Evolutionary conservation across 768 basidiomycete genomes (phyloP), one percentile per base, ranked within the genome.

Genomic region (Amanita polypyramis): DNA sequence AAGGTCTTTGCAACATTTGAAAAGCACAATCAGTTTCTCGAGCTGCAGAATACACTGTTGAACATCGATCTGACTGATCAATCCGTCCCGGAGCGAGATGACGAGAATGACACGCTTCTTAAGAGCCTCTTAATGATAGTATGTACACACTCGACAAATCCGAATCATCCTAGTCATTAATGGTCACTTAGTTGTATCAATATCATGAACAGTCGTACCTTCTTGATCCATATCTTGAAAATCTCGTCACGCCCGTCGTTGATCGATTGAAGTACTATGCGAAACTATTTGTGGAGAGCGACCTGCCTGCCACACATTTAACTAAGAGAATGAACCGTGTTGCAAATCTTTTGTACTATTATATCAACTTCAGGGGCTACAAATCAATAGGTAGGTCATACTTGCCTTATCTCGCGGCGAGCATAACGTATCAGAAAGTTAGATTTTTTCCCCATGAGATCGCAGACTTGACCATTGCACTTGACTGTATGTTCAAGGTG

Each of bases 151-250:
- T n/a, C n/a, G 23, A 12, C 2, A 14, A n/a, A n/a, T n/a, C 29
- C 29, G 15, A 4, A 2, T 15, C 12, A 11, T 30, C 34, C 19
- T 19, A 4, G 12, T 27, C 14, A 32, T 43, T 21, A 11, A 34
- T 27, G 7, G 12, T 33, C 25, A 37, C 25, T 20, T 51, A 97
- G 95, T 74, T 97, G 23, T 77, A 79, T 59, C 78, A 82, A 59
- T 97, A 95, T 59, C 93, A 95, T 61, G 94, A 98, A 52, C 90
- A 95, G 55, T 74, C 93, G 2, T 89, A 92, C 62, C 75, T 99
- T 2, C 72, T 98, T 10, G 96, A 99, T 62, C 93, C 95, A 32
- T 82, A 75, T 55, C 73, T 99, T 15, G 88, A 94, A 58, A 60
- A 68, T 27, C 77, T 99, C 47, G 76, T 96, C 8, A 63, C 70